Base-by-base conservation (phyloP, 1,284 basidiomycete genomes). In the Rhodofomes roseus region DNA sequence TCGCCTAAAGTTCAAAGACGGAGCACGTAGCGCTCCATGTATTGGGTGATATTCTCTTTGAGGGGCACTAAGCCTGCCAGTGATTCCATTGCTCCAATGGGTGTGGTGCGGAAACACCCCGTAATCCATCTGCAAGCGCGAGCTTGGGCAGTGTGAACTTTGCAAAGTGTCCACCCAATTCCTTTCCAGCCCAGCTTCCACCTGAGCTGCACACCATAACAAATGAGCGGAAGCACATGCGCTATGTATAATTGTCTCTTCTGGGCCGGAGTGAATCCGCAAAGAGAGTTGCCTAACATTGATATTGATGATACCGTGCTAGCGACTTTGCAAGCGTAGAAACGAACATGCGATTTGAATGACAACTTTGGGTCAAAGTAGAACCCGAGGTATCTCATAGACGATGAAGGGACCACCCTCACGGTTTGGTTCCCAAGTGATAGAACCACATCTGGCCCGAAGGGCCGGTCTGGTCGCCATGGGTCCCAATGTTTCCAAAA, bases 201-300 rank as follows among this genome's bases (percentile, higher is more conserved):
- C 62, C 62, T 65, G 11, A 65, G 57, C 18, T 60, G 58, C 0
- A 55, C 59, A 4, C 65, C 65, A 34, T 67, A 65, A 1, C 71
- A 67, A 43, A 77, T 66, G 16, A 73, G 65, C 0, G 75, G 71
- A 2, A 71, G 29, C 0, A 78, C 65, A 50, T 71, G 72, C 0
- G 72, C 60, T 2, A 64, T 63, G 66, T 74, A 77, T n/a, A n/a
- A n/a, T n/a, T n/a, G n/a, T n/a, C n/a, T n/a, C n/a, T n/a, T n/a
- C n/a, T n/a, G n/a, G n/a, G n/a, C n/a, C n/a, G n/a, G n/a, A n/a
- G n/a, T n/a, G n/a, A n/a, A n/a, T n/a, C n/a, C n/a, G n/a, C n/a
- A n/a, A n/a, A n/a, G n/a, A n/a, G n/a, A n/a, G n/a, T n/a, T n/a
- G n/a, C n/a, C n/a, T n/a, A n/a, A n/a, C n/a, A n/a, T n/a, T n/a